Evolutionary conservation across 306 rosid species (phyloP), one percentile per base, ranked within the genome.

Genomic region (Cucurbita moschata): DNA sequence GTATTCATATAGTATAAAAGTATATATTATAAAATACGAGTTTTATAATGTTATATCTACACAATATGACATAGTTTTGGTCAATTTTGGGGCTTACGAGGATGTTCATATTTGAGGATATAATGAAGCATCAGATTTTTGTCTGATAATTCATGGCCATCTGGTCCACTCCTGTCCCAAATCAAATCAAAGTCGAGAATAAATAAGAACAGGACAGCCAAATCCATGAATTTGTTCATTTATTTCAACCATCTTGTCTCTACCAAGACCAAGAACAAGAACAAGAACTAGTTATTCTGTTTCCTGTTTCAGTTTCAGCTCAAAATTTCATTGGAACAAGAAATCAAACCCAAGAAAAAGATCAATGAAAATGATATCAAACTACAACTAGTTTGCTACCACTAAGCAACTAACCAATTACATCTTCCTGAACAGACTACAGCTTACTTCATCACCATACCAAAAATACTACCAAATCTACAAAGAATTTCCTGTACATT

Each of bases 401-500:
- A 59, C 18, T 26, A 5, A 59, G 64, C 40, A 57, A 16, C 63
- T 23, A 11, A 37, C 39, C 39, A 57, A 30, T 60, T 23, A 60
- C 67, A 63, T 40, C 51, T 64, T 64, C 5, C 30, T 16, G 44
- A 19, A 44, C 16, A 42, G 23, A 66, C 54, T 50, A 5, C 54
- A 13, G 14, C 55, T 44, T 44, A 66, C 10, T 40, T 43, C 16
- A 39, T n/a, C 18, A 68, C 26, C 18, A 68, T 14, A 51, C 44
- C 4, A 68, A 26, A 14, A 47, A 23, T 7, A 47, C 44, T 44
- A 69, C 59, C 44, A 50, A 50, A 50, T 70, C 74, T 70, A 70
- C 59, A 49, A 70, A 49, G 59, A 49, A 70, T 70, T 70, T 70
- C 46, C 59, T 70, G 46, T 70, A 70, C 74, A 70, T 26, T 70